Evolutionary conservation across 2,329 filamentous ascomycete genomes (phyloP).

Genomic region (Fusarium algeriense): DNA sequence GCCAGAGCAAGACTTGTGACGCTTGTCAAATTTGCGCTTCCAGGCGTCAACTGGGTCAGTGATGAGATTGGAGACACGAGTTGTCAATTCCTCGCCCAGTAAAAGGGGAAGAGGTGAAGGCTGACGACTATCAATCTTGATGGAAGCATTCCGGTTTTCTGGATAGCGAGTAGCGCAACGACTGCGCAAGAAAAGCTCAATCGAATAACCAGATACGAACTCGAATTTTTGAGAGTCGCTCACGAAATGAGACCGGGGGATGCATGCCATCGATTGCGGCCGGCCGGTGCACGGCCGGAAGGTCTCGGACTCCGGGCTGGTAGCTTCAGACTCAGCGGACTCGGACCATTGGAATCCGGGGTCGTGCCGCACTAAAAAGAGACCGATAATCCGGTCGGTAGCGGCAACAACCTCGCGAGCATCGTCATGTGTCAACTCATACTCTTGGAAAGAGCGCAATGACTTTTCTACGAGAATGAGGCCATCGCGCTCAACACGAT

Average conservation of each 20-base stretch:
- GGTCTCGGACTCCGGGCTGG: slow-evolving; percentile 54
- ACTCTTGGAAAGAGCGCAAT: slow-evolving; percentile 64
- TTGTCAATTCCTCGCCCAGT: slow-evolving; percentile 62
- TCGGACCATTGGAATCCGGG: slow-evolving; percentile 62
- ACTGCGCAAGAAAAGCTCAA: slow-evolving; percentile 61
- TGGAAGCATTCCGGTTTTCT: slow-evolving; percentile 54
- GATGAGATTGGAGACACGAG: slow-evolving; percentile 57
- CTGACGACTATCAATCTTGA: slow-evolving; percentile 62
- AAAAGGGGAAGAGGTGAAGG: slow-evolving; percentile 61
- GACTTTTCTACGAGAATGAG: slow-evolving; percentile 58
- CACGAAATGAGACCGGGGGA: slow-evolving; percentile 60
- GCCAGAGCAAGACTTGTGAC: slow-evolving; percentile 53
- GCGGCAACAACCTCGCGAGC: slow-evolving; percentile 62
- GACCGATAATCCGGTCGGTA: slow-evolving; percentile 63
- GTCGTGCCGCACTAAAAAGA: slow-evolving; percentile 65
- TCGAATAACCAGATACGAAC: slow-evolving; percentile 61
- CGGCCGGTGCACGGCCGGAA: slow-evolving; percentile 56
- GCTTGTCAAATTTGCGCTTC: slow-evolving; percentile 57
- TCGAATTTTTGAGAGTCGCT: slow-evolving; percentile 47
- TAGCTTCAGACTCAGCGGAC: slow-evolving; percentile 55
- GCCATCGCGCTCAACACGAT: slow-evolving; percentile 59
- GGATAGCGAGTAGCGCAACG: slow-evolving; percentile 51
- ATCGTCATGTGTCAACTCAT: slow-evolving; percentile 57
- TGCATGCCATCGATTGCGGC: slow-evolving; percentile 60
- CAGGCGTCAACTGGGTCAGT: slow-evolving; percentile 56